Percentiles rank a stretch among this genome's conserved stretches.
Evolutionary conservation across 768 basidiomycete species (phyloP).

Genomic region (Cantharellus anzutake): DNA sequence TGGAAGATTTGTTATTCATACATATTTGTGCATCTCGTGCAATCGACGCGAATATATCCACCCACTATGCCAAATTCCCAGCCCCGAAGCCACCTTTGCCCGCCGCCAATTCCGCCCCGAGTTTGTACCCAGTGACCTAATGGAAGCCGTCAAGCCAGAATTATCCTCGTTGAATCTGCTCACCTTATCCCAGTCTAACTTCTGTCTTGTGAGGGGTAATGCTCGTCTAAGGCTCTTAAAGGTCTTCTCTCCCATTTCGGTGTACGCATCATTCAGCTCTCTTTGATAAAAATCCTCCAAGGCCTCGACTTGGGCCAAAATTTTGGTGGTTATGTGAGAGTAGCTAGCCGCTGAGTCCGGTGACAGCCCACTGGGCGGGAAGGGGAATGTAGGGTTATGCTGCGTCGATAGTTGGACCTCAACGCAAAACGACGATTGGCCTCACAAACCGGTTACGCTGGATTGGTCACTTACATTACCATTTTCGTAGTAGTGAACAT

Average conservation of each 20-base stretch:
- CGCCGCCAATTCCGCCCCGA: slow-evolving; percentile 56
- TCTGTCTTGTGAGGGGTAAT: slow-evolving; percentile 79
- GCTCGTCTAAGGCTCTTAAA: slow-evolving; percentile 85
- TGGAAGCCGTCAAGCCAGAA: background rate
- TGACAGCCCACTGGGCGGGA: slow-evolving; percentile 37
- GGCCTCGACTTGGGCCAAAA: slow-evolving; percentile 61
- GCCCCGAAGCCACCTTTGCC: slow-evolving; percentile 28
- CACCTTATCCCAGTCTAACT: slow-evolving; percentile 93
- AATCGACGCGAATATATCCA: too few relatives aligned
- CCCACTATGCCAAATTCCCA: too few relatives aligned
- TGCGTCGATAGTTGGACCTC: slow-evolving; percentile 82
- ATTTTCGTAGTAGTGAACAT: slow-evolving; percentile 96
- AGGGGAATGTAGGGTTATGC: slow-evolving; percentile 43
- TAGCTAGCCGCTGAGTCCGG: slow-evolving; percentile 32
- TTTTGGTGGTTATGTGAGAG: slow-evolving; percentile 20
- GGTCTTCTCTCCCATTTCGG: slow-evolving; percentile 80
- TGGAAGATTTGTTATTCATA: background rate
- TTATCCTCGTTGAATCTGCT: slow-evolving; percentile 6
- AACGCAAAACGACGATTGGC: background rate
- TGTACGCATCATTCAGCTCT: slow-evolving; percentile 64
- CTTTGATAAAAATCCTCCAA: slow-evolving; percentile 69
- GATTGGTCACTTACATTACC: slow-evolving; percentile 47
- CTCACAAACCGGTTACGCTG: background rate
- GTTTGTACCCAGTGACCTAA: slow-evolving; percentile 42
- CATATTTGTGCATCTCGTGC: background rate